A percentile compares a stretch with the other conserved stretches of the same genome.
Conservation (phyloP, 768 basidiomycete genomes). For the Amanita rubescens region DNA sequence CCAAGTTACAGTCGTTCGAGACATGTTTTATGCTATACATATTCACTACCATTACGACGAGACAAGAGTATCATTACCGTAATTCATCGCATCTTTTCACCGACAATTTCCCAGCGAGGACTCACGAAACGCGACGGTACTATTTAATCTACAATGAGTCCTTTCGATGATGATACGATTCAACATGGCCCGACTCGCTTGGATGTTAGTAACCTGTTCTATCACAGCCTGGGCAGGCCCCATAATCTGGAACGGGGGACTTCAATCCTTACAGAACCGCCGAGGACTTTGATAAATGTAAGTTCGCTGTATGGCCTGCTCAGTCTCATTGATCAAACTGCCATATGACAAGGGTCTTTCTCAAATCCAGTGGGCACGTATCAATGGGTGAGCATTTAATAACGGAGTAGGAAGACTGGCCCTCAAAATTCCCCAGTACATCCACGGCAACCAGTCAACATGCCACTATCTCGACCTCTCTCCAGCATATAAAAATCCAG, state of each 20-base stretch:
- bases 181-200: conserved; percentile 17
- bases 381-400: conserved; percentile 42
- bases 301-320: conserved; percentile 9
- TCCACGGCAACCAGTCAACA: conserved; percentile 47
- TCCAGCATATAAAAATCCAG: conserved; percentile 52
- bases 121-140: too few species aligned
- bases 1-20: background rate
- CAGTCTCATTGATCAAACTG: background rate
- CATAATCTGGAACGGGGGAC: conserved; percentile 45
- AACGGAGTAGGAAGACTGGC: background rate
- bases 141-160: too few species aligned
- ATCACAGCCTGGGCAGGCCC: conserved; percentile 38
- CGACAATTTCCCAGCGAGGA: background rate
- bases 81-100: background rate
- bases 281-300: conserved; percentile 48
- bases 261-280: conserved; percentile 41
- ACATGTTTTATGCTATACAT: background rate
- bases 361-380: conserved; percentile 45
- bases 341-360: conserved; percentile 40
- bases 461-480: conserved; percentile 45
- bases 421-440: conserved; percentile 27
- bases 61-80: background rate
- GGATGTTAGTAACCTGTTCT: conserved; percentile 26
- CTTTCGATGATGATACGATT: too few species aligned
- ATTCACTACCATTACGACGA: background rate